These are phyloP conservation scores for Chaetothyriales sp. DNA, from an alignment of 2,329 filamentous ascomycete species.

Conservation along the genomic window DNA sequence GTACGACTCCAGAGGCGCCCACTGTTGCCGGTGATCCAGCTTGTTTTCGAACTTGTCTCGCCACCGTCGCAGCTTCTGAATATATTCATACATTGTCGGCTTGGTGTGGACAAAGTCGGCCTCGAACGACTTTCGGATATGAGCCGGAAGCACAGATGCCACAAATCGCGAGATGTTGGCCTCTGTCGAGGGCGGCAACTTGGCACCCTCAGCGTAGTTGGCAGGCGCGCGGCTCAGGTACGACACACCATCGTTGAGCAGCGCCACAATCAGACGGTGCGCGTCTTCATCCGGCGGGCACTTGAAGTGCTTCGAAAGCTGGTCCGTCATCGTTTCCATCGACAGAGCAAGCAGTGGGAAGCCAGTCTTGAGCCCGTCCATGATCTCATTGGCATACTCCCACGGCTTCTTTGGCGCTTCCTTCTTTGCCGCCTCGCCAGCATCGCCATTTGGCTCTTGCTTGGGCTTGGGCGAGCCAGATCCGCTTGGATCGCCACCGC, in stretches of 20 bases:
- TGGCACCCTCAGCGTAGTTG: constrained; percentile 79
- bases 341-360: constrained; percentile 90
- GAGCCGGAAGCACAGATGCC: constrained; percentile 82
- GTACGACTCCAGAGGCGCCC: constrained; percentile 64
- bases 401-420: constrained; percentile 60
- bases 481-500: constrained; percentile 28
- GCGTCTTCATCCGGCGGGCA: constrained; percentile 96
- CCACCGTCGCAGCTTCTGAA: constrained; percentile 90
- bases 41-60: constrained; percentile 97
- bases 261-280: constrained; percentile 88
- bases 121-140: constrained; percentile 93
- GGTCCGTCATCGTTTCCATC: constrained; percentile 99
- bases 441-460: constrained; percentile 36
- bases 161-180: constrained; percentile 94
- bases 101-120: constrained; percentile 92
- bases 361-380: constrained; percentile 87
- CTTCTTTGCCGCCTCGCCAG: constrained; percentile 17
- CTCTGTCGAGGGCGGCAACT: constrained; percentile 78
- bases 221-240: constrained; percentile 79
- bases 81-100: constrained; percentile 97
- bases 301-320: constrained; percentile 98
- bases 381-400: constrained; percentile 93
- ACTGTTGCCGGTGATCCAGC: constrained; percentile 65
- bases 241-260: constrained; percentile 86
- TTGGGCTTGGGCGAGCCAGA: constrained; percentile 31